phyloP scores from a whole-genome alignment of 2,329 filamentous ascomycete genomes.

The Exophiala phaeomuriformis region DNA sequence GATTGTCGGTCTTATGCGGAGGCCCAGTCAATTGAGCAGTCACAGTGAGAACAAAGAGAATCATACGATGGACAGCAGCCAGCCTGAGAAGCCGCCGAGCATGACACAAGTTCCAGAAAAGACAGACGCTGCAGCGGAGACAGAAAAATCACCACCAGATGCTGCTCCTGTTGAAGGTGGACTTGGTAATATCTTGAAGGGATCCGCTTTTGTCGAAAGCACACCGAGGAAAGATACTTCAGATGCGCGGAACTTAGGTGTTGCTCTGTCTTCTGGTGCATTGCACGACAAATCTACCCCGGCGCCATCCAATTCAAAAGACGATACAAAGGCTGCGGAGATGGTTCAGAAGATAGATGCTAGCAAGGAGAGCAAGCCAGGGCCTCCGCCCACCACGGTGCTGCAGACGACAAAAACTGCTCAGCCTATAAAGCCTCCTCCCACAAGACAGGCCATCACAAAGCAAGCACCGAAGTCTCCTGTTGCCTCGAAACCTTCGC shows the following conservation, averaged over 20 bases:
- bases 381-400: slow-evolving; percentile 12
- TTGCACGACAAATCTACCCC: slow-evolving; percentile 8
- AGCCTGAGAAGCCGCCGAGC: slow-evolving; percentile 18
- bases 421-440: slow-evolving; percentile 17
- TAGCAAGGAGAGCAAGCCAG: slow-evolving; percentile 6
- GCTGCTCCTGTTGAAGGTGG: slow-evolving; percentile 11
- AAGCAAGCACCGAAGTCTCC: slow-evolving; percentile 17
- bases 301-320: slow-evolving; percentile 14
- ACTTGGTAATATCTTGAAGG: slow-evolving; percentile 30
- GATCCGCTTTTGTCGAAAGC: slow-evolving; percentile 29
- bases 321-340: slow-evolving; percentile 12
- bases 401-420: slow-evolving; percentile 19
- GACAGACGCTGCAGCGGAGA: not conserved
- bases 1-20: slow-evolving; percentile 35
- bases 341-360: slow-evolving; percentile 17
- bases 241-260: slow-evolving; percentile 7
- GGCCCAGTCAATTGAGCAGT: slow-evolving; percentile 32
- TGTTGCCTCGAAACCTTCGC: slow-evolving; percentile 15
- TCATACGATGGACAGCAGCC: slow-evolving; percentile 4
- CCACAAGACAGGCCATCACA: slow-evolving; percentile 15
- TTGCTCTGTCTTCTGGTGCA: slow-evolving; percentile 11
- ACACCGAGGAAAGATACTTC: slow-evolving; percentile 10
- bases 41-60: slow-evolving; percentile 27
- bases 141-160: not conserved
- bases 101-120: slow-evolving; percentile 32